phyloP scores from a whole-genome alignment of 2,329 filamentous ascomycete genomes.

The Epichloe elymi region DNA sequence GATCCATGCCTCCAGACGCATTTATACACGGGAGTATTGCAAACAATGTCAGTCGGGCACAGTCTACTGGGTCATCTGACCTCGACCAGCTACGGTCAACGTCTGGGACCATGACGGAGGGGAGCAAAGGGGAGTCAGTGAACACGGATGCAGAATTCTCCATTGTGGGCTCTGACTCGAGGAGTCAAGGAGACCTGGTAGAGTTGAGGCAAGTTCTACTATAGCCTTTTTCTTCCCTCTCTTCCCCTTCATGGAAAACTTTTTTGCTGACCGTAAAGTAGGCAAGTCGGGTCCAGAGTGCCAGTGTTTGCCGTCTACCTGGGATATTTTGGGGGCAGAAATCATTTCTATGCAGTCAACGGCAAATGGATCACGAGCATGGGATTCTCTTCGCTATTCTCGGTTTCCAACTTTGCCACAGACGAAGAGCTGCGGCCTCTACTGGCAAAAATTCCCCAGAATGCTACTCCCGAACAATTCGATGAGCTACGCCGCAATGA shows the following conservation, averaged over 20 bases:
- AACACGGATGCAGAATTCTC: slow-evolving; percentile 14
- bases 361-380: slow-evolving; percentile 35
- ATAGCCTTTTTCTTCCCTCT: neutral
- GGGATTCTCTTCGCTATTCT: slow-evolving; percentile 33
- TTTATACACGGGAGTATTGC: slow-evolving; percentile 14
- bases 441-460: slow-evolving; percentile 17
- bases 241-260: neutral
- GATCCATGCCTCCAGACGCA: slow-evolving; percentile 13
- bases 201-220: slow-evolving; percentile 27
- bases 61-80: slow-evolving; percentile 20
- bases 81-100: slow-evolving; percentile 16
- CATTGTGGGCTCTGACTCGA: slow-evolving; percentile 14
- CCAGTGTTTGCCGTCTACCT: slow-evolving; percentile 40
- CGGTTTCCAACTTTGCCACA: slow-evolving; percentile 32
- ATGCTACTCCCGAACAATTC: slow-evolving; percentile 16
- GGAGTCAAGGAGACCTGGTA: slow-evolving; percentile 35
- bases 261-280: slow-evolving; percentile 8
- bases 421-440: slow-evolving; percentile 27
- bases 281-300: slow-evolving; percentile 25
- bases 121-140: slow-evolving; percentile 15
- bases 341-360: slow-evolving; percentile 41
- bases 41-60: slow-evolving; percentile 20
- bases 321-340: slow-evolving; percentile 33
- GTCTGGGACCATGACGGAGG: slow-evolving; percentile 12
- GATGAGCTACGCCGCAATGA: slow-evolving; percentile 18